Evolutionary conservation across 805 yeast species (phyloP), one percentile per base, ranked within the genome.

Genomic region (Suhomyces sp.): DNA sequence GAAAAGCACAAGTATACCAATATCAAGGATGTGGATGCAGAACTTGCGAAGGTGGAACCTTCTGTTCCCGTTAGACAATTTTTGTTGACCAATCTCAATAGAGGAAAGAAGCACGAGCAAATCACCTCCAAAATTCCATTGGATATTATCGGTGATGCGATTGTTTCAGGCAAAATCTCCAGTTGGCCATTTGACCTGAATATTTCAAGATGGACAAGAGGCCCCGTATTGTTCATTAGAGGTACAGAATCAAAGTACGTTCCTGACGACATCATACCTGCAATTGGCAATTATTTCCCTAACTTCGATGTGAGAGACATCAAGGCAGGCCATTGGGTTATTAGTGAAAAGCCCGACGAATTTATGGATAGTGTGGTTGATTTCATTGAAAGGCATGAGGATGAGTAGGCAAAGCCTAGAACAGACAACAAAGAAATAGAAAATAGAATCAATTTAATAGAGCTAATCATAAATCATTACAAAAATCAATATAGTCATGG

Each of bases 241-340:
- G 98, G 97, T 1, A 68, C 83, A 0, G 67, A 77, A 28, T 84
- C 95, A 1, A 59, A 67, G 5, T 90, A 87, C 54, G 81, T 91
- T 13, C 82, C 95, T 0, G 97, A 90, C 56, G 96, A 88, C 41
- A 76, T 74, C 18, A 56, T 88, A 15, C 81, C 84, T 0, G 76
- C 75, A 13, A 82, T 88, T 33, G 95, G 90, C 1, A 61, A 65
- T 37, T 85, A 76, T 51, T 91, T 88, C 62, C 97, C 97, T 0
- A 65, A 69, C 17, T 88, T 88, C 51, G 84, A 78, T 41, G 61
- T 85, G 10, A 68, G 75, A 28, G 95, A 84, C 51, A 65, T 93
- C 16, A 81, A 86, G 13, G 77, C 90, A 0, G 96, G 96, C 2
- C 98, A 91, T 58, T 91, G 97, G 96, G 76, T 90, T 11, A 87